Percentiles rank a stretch among this genome's conserved stretches.
phyloP scores from a whole-genome alignment of 2,329 filamentous ascomycete species.

The Aspergillus aculeatus region DNA sequence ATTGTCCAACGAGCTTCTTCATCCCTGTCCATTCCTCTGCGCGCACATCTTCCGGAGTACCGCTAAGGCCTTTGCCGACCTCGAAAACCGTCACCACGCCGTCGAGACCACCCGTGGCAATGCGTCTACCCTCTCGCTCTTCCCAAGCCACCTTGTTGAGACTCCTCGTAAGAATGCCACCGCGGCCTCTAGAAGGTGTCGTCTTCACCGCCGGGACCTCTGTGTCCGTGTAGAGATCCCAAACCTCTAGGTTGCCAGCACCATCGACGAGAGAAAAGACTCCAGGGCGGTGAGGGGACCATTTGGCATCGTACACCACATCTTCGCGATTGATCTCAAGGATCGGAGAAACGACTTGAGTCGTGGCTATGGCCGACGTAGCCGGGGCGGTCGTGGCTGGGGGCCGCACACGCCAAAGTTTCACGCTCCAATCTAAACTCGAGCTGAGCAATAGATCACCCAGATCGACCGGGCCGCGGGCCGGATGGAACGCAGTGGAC shows the following conservation, averaged over 20 bases:
- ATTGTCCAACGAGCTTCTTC: slow-evolving; percentile 78
- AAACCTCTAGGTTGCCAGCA: slow-evolving; percentile 86
- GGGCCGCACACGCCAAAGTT: slow-evolving; percentile 85
- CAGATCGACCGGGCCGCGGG: slow-evolving; percentile 86
- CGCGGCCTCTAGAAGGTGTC: slow-evolving; percentile 63
- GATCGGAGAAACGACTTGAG: slow-evolving; percentile 66
- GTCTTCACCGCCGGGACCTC: slow-evolving; percentile 87
- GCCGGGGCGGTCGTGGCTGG: slow-evolving; percentile 43
- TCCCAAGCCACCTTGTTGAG: slow-evolving; percentile 97
- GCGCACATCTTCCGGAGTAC: slow-evolving; percentile 78
- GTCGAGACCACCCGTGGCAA: slow-evolving; percentile 90
- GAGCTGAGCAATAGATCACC: slow-evolving; percentile 91
- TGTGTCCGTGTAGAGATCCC: slow-evolving; percentile 89
- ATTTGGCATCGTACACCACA: slow-evolving; percentile 91
- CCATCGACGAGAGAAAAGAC: slow-evolving; percentile 95
- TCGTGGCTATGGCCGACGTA: slow-evolving; percentile 37
- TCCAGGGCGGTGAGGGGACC: slow-evolving; percentile 91
- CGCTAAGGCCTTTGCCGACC: slow-evolving; percentile 68
- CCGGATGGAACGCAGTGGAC: slow-evolving; percentile 93
- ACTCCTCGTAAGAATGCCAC: slow-evolving; percentile 73
- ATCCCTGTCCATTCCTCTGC: slow-evolving; percentile 91
- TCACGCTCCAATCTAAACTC: slow-evolving; percentile 94
- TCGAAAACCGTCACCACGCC: slow-evolving; percentile 91
- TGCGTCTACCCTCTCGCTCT: slow-evolving; percentile 76
- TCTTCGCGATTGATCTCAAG: slow-evolving; percentile 93